Evolutionary conservation across 176 grass and related monocot species (phyloP).

Genomic region (Cenchrus fungigraminus): DNA sequence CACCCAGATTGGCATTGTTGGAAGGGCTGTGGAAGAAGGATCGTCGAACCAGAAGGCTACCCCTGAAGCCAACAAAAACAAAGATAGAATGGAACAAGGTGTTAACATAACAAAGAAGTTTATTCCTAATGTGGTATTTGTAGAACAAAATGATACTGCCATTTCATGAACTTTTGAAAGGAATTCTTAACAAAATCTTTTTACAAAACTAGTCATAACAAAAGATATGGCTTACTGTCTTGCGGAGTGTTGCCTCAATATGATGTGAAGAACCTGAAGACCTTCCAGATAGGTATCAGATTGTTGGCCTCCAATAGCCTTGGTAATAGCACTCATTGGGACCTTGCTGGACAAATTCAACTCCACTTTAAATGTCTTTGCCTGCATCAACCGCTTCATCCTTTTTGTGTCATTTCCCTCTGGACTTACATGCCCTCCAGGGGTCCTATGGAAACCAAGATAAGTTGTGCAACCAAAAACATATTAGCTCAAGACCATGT

Average conservation of each 20-base stretch:
- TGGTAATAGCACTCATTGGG: constrained; percentile 44
- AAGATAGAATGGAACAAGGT: too few relatives aligned
- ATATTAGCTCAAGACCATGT: background rate
- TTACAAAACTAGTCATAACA: too few relatives aligned
- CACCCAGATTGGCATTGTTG: background rate
- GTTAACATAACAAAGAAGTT: too few relatives aligned
- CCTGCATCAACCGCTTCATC: background rate
- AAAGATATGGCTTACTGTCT: constrained; percentile 30
- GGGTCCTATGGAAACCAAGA: background rate
- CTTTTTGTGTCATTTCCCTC: constrained; percentile 39
- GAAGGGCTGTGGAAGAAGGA: background rate
- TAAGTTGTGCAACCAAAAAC: background rate
- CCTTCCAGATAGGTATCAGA: constrained; percentile 53
- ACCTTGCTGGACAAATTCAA: constrained; percentile 45
- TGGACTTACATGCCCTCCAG: background rate
- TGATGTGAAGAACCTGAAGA: constrained; percentile 57
- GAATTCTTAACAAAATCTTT: too few relatives aligned
- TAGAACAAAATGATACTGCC: too few relatives aligned
- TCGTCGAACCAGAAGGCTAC: background rate
- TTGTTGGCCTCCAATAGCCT: constrained; percentile 52
- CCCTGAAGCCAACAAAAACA: background rate
- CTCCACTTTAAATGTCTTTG: constrained; percentile 55
- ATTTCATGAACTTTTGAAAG: too few relatives aligned
- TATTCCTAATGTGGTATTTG: too few relatives aligned
- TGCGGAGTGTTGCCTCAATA: constrained; percentile 58